Base-by-base conservation (phyloP, 192 early-diverging fungal species). In the Umbelopsis ramanniana region DNA sequence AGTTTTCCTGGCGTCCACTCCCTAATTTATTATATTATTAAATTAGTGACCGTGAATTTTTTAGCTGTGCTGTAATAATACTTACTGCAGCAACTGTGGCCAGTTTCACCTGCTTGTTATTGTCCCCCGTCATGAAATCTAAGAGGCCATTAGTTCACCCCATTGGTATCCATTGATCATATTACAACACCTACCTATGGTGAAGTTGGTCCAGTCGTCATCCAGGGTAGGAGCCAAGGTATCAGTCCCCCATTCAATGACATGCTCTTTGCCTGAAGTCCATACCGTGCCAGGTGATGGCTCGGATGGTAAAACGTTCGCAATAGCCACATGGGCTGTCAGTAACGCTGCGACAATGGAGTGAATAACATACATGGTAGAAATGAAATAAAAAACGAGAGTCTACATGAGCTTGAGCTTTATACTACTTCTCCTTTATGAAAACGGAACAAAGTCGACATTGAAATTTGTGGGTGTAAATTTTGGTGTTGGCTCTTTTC, bases 81-180 rank as follows among this genome's bases (percentile, higher is more conserved):
- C 72, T 74, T 71, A 74, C 77, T 10, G 69, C 68, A 23, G 76
- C 79, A n/a, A 81, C 54, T 8, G 67, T 81, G 26, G 43, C 55
- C 3, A 81, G 43, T 6, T 52, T 52, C 23, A 67, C 46, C 43
- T 81, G 79, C 2, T 77, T 40, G 11, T 52, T 19, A 66, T 81
- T 75, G 29, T 81, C 79, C 12, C 79, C 79, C 7, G 79, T 81
- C 79, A 81, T 81, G n/a, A 81, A 74, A 66, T 81, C 79, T 79
- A 75, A 21, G 21, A 6, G 6, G 15, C n/a, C 19, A 1, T n/a
- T 50, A 50, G 7, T 50, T 15, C 0, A 50, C 5, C n/a, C 17
- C 7, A 5, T 21, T 5, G 19, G 0, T 0, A 10, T 21, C 19
- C 17, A 50, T 19, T 50, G 48, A 19, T 12, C n/a, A 33, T 2